Evolutionary conservation across 1,139 yeast species (phyloP), one percentile per base, ranked within the genome.

Genomic region (Zygosaccharomyces pseudobailii): DNA sequence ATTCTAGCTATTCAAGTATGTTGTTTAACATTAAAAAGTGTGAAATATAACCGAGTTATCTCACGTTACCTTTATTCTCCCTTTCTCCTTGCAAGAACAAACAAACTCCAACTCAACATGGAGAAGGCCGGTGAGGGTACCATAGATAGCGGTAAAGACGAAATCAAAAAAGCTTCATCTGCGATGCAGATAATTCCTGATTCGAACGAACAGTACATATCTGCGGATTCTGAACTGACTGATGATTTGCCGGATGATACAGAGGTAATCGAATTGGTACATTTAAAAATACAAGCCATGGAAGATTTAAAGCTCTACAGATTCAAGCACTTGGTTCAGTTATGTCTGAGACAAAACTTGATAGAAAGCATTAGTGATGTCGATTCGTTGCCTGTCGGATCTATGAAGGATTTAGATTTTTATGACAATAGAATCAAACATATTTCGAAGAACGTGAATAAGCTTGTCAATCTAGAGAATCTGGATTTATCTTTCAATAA

Each of bases 391-490:
- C 73, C 75, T 1, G 75, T 78, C 24, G 79, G 74, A 1, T 72
- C 73, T 0, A 59, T 92, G 57, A 87, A 80, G 55, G 95, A 89
- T 55, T 71, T 94, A 54, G 98, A 92, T 65, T 73, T 90, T 32
- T 94, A 94, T 63, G 98, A 94, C 67, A 94, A 94, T 68, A 72
- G 96, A 56, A 85, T 94, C 56, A 81, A 84, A 53, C 97, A 90
- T 62, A 87, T 92, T 46, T 84, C 92, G 13, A 69, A 70, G 25
- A 82, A 78, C 56, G 66, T 88, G 35, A 79, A 77, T 49, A 81
- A 80, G 49, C 77, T 88, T 56, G 68, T 67, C 9, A 75, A 79
- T 23, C 69, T 92, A 60, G 75, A 68, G 49, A 76, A 67, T 46
- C 72, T 94, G 55, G 99, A 94, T 66, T 73, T 94, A 30, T 87